These are phyloP conservation scores for Lachnellula hyalina DNA, from an alignment of 2,329 filamentous ascomycete species.

Conservation along the genomic window DNA sequence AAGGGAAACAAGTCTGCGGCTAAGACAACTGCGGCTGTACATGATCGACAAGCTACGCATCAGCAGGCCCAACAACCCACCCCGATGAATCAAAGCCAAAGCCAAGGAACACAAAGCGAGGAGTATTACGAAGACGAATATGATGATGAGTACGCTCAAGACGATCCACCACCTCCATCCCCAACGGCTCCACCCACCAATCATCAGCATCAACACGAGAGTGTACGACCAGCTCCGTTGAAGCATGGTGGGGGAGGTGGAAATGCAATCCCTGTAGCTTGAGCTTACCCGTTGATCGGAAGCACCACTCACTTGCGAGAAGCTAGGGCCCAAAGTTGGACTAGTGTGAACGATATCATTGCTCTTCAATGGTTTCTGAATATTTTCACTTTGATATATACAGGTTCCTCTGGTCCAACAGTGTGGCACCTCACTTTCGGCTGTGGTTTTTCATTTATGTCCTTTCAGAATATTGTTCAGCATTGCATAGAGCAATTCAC, in stretches of 20 bases:
- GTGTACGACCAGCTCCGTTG: constrained; percentile 10
- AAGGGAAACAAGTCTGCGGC: constrained; percentile 60
- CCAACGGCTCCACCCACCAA: constrained; percentile 12
- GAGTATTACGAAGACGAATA: constrained; percentile 45
- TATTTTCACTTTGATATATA: not conserved
- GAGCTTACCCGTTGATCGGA: not conserved
- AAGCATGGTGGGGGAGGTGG: constrained; percentile 6
- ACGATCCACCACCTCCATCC: constrained; percentile 23
- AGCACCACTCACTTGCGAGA: not conserved
- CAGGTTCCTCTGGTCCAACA: not conserved
- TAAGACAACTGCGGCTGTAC: constrained; percentile 19
- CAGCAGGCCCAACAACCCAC: constrained; percentile 35
- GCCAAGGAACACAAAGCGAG: constrained; percentile 41
- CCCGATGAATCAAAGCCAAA: constrained; percentile 25
- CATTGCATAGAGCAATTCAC: constrained; percentile 19
- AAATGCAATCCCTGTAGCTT: constrained; percentile 6
- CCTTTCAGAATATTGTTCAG: constrained; percentile 15
- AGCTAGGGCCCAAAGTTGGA: not conserved
- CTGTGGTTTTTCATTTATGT: constrained; percentile 13
- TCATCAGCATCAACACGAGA: constrained; percentile 8
- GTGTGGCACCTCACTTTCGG: not conserved
- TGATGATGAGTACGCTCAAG: constrained; percentile 38
- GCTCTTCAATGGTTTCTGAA: not conserved
- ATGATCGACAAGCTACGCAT: constrained; percentile 25
- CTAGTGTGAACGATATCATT: not conserved